These are phyloP conservation scores for Cladophialophora immunda DNA, from an alignment of 2,329 filamentous ascomycete genomes.

Conservation along the genomic window DNA sequence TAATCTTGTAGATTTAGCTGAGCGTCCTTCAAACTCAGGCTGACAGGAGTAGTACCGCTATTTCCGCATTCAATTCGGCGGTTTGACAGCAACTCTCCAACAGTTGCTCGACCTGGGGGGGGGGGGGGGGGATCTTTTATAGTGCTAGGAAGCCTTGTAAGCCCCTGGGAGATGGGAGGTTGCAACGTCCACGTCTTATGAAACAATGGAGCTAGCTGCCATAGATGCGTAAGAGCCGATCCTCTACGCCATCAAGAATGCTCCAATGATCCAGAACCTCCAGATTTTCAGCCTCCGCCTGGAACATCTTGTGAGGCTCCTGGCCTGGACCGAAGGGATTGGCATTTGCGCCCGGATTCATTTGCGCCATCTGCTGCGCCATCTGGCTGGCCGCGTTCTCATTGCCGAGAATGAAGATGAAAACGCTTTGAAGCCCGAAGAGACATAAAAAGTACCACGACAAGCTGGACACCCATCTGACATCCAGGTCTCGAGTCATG, in stretches of 20 bases:
- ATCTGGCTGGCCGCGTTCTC: conserved; percentile 89
- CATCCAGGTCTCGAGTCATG: conserved; percentile 93
- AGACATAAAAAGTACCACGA: conserved; percentile 99
- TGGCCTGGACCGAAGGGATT: conserved; percentile 90
- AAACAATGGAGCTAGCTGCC: conserved; percentile 11
- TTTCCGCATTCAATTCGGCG: neutral
- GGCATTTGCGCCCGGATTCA: conserved; percentile 71
- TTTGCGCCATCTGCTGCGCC: conserved; percentile 80
- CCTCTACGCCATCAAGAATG: conserved; percentile 86
- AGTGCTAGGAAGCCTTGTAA: neutral
- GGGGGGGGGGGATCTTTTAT: neutral
- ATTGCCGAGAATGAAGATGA: conserved; percentile 94
- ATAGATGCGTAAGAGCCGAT: conserved; percentile 72
- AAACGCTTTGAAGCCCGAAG: conserved; percentile 95
- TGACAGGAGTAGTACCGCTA: neutral
- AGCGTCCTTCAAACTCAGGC: neutral
- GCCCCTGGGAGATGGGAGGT: neutral
- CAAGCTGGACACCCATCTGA: conserved; percentile 97
- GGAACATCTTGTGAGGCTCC: conserved; percentile 95
- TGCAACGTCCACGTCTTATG: neutral
- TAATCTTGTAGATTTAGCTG: neutral
- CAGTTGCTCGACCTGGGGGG: neutral
- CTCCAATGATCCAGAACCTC: conserved; percentile 95
- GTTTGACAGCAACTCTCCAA: neutral
- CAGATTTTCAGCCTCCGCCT: conserved; percentile 91